Base-by-base conservation (phyloP, 805 yeast species). In the Sugiyamaella americana region DNA sequence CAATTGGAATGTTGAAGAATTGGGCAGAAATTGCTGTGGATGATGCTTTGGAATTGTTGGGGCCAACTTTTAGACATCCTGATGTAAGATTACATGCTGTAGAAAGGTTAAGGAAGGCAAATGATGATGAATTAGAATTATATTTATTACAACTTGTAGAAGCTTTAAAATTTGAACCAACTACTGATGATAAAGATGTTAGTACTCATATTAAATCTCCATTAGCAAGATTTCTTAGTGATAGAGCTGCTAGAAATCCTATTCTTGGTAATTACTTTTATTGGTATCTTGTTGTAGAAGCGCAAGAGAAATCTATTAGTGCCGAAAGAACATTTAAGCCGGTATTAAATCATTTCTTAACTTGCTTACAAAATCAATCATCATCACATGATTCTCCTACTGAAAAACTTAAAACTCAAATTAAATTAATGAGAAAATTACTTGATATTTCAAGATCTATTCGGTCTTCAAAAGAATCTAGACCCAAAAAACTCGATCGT, bases 281-380 rank as follows among this genome's bases (percentile, higher is more conserved):
- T 63, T 93, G 98, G 98, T 87, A 83, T 60, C 75, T 93, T 43
- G 82, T 81, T 53, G 95, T 94, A 1, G 97, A 91, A 58, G 76
- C 83, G 24, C 87, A 83, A 57, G 96, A 86, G 48, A 76, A 73
- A 32, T 60, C 64, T 37, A 75, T 40, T 2, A 47, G 48, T 4
- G 38, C 74, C 2, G 60, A 62, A 22, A 59, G 64, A 29, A 67
- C 70, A 20, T 79, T 66, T 56, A 65, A 63, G 49, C 75, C 73
- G 16, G 72, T 79, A 5, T 52, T 75, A 37, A 68, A 70, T 4
- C 74, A 74, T 37, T 79, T 74, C 52, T 53, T 71, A 50, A 63
- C 66, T 35, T 50, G 64, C 2, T 51, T 70, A 24, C 60, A 66
- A n/a, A 55, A 48, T 16, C 53, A 58, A 41, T 13, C 38, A 13